Evolutionary conservation across 768 basidiomycete species (phyloP).

Genomic region (Naganishia vaughanmartiniae): DNA sequence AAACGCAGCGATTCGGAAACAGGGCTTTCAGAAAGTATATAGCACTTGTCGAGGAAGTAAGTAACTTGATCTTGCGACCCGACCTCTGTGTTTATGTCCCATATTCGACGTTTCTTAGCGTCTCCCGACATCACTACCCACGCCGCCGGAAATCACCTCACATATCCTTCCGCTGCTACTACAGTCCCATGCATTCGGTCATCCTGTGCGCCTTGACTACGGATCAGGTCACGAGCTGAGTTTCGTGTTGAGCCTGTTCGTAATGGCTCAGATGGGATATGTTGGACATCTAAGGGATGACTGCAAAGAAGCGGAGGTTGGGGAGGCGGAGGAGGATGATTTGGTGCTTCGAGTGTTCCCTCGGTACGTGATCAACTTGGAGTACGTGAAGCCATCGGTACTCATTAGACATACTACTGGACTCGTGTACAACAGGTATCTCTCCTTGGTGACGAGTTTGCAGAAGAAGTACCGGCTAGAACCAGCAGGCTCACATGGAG

Average conservation of each 20-base stretch:
- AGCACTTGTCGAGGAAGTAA: constrained; percentile 66
- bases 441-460: constrained; percentile 73
- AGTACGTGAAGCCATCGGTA: too few species aligned
- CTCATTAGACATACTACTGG: neutral
- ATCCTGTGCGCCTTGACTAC: constrained; percentile 86
- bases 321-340: constrained; percentile 47
- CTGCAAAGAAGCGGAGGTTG: neutral
- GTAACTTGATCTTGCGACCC: constrained; percentile 42
- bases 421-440: constrained; percentile 62
- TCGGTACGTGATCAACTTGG: constrained; percentile 34
- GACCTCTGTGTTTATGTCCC: neutral
- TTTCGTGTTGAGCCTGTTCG: constrained; percentile 70
- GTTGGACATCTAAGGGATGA: constrained; percentile 27
- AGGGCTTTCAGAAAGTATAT: constrained; percentile 86
- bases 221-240: constrained; percentile 94
- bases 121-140: constrained; percentile 60
- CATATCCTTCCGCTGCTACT: constrained; percentile 75
- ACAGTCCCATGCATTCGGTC: constrained; percentile 71
- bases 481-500: constrained; percentile 97
- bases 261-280: constrained; percentile 44
- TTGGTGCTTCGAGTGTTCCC: constrained; percentile 48
- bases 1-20: constrained; percentile 85
- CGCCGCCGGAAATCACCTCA: constrained; percentile 56
- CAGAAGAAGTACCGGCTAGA: constrained; percentile 97
- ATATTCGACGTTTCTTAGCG: neutral